Base-by-base conservation (phyloP, 805 yeast species). In the Debaryomyces prosopidis region DNA sequence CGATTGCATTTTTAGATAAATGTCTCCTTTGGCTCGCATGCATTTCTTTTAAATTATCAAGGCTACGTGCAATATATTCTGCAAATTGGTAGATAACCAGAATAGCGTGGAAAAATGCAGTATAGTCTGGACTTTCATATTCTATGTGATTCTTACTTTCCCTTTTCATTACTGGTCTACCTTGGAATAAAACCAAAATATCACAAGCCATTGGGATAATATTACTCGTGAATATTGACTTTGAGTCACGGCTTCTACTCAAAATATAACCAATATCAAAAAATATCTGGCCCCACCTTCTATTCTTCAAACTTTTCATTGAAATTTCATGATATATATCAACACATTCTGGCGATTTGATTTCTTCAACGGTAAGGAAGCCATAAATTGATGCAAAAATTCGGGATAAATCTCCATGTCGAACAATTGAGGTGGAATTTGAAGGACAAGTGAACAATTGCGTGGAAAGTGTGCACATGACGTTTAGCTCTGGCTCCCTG, bases 401-500 rank as follows among this genome's bases (percentile, higher is more conserved):
- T 40, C 82, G 73, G 2, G 82, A 71, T 16, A 85, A 65, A 49
- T 84, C 88, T 7, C 89, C 89, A 54, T 82, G 86, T 26, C 71
- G 63, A 5, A 82, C 74, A 19, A 87, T 78, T 20, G 80, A 68
- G 1, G 79, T 77, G 0, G 96, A 84, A 51, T 86, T 84, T 0
- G 90, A 79, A 0, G 97, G 97, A 43, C 96, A 85, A 0, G 97
- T 91, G 63, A 90, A 90, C 17, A 94, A 68, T 65, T 94, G 99
- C 0, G 92, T 83, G 0, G 95, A 82, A 16, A 92, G 67, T 32
- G 84, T 80, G 32, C 84, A 77, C 70, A 91, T 74, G 3, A 87
- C 76, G 10, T 92, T 88, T 44, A 80, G 66, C 54, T 90, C 96
- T 0, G 97, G 96, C 58, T 94, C 98, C 48, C 96, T 76, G 58